Percentiles rank a stretch among this genome's conserved stretches.
phyloP scores from a whole-genome alignment of 2,329 filamentous ascomycete species.

The Sclerotinia borealis region DNA sequence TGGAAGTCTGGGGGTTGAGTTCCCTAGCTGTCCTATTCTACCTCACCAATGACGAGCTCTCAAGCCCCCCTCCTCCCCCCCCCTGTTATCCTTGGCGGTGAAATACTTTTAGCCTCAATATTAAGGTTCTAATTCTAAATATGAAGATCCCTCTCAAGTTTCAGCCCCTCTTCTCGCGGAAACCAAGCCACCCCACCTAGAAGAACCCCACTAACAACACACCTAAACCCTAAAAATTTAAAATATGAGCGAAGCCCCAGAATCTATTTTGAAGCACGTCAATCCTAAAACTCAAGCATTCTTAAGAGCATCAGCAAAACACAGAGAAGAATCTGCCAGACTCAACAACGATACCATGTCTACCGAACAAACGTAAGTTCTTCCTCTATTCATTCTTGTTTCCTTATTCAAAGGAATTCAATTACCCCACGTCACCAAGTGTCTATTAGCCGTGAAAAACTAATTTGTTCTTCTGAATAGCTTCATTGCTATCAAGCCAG shows the following conservation, averaged over 20 bases:
- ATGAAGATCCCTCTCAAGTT: neutral
- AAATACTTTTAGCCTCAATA: neutral
- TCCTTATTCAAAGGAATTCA: neutral
- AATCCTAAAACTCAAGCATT: constrained; percentile 41
- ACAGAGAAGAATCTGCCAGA: constrained; percentile 31
- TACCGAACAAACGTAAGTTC: constrained; percentile 73
- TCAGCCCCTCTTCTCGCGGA: neutral
- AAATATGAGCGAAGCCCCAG: constrained; percentile 21
- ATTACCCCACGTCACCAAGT: constrained; percentile 5
- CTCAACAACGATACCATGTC: constrained; percentile 48
- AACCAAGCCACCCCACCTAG: constrained; percentile 12
- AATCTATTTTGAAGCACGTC: constrained; percentile 41
- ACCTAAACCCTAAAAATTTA: constrained; percentile 14
- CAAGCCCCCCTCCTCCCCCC: neutral
- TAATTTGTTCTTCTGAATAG: constrained; percentile 43
- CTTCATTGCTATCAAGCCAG: constrained; percentile 99
- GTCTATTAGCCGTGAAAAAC: constrained; percentile 25
- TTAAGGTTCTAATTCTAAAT: neutral
- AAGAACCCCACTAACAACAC: constrained; percentile 18
- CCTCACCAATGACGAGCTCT: constrained; percentile 2
- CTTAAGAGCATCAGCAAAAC: constrained; percentile 34
- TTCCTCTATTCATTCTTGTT: neutral
- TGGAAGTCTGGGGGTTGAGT: constrained; percentile 7
- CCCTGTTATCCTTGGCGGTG: neutral
- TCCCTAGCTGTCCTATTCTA: constrained; percentile 19